These are phyloP conservation scores for Sambucus nigra DNA, from an alignment of 129 eudicot species.

Conservation along the genomic window DNA sequence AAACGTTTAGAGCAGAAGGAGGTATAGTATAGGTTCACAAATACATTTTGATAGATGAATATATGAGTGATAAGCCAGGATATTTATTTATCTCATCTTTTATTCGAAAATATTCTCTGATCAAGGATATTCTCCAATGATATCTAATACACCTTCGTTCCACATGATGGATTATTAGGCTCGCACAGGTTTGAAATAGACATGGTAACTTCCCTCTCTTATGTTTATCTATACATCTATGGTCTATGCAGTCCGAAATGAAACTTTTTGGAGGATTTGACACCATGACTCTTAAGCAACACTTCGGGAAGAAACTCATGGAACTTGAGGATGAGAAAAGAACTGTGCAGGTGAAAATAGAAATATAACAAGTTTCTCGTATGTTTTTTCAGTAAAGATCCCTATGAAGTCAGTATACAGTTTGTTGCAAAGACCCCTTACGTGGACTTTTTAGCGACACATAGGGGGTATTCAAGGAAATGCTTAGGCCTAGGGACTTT, in stretches of 20 bases:
- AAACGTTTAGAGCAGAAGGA: constrained; percentile 82
- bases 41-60: not conserved
- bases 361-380: constrained; percentile 5
- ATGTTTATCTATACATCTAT: not conserved
- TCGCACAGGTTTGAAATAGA: not conserved
- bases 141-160: no score
- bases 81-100: constrained; percentile 3
- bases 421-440: no score
- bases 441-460: no score
- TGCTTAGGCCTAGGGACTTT: no score
- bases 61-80: constrained; percentile 1
- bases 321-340: constrained; percentile 98
- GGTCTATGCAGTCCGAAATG: constrained; percentile 76
- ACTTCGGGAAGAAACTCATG: constrained; percentile 85
- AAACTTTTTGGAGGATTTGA: constrained; percentile 76
- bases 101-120: not conserved
- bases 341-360: constrained; percentile 64
- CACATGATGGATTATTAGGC: no score
- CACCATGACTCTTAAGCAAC: constrained; percentile 89
- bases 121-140: no score
- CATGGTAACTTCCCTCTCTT: not conserved
- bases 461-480: no score
- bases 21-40: constrained; percentile 24
- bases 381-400: not conserved
- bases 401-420: no score